phyloP scores from a whole-genome alignment of 2,329 filamentous ascomycete species.

The Colletotrichum sp. region DNA sequence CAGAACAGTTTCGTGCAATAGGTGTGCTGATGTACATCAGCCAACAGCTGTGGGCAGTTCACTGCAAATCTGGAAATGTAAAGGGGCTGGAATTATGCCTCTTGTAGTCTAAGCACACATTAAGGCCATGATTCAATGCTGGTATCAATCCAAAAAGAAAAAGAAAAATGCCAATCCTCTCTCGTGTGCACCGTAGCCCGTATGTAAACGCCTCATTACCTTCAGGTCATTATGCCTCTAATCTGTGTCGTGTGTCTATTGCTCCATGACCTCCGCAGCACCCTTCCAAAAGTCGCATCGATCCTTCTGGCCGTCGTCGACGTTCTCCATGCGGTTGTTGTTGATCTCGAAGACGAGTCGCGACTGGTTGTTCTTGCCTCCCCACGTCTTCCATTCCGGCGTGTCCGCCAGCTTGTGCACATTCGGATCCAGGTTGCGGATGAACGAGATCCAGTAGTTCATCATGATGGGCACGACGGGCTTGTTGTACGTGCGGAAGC shows the following conservation, averaged over 20 bases:
- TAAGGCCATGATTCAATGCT: neutral
- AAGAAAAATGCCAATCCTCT: neutral
- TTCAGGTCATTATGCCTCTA: neutral
- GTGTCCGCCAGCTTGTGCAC: constrained; percentile 32
- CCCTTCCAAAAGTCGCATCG: constrained; percentile 48
- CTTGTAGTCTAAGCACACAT: neutral
- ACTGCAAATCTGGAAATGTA: neutral
- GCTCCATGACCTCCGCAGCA: constrained; percentile 34
- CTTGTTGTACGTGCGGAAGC: constrained; percentile 50
- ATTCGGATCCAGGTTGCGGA: constrained; percentile 50
- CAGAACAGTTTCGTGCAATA: neutral
- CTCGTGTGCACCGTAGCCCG: neutral
- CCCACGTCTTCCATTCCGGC: constrained; percentile 48
- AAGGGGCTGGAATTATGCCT: neutral
- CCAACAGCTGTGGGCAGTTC: neutral
- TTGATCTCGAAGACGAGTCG: constrained; percentile 46
- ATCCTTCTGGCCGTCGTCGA: constrained; percentile 34
- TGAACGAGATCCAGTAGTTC: constrained; percentile 57
- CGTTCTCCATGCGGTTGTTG: constrained; percentile 44
- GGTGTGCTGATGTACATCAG: neutral
- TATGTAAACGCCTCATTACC: constrained; percentile 9
- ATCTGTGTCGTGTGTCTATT: neutral
- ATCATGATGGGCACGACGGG: constrained; percentile 50
- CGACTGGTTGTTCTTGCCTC: constrained; percentile 22
- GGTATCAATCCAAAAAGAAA: neutral